Conservation (phyloP, 345 rosid genomes). For the Xanthoceras sorbifolium region DNA sequence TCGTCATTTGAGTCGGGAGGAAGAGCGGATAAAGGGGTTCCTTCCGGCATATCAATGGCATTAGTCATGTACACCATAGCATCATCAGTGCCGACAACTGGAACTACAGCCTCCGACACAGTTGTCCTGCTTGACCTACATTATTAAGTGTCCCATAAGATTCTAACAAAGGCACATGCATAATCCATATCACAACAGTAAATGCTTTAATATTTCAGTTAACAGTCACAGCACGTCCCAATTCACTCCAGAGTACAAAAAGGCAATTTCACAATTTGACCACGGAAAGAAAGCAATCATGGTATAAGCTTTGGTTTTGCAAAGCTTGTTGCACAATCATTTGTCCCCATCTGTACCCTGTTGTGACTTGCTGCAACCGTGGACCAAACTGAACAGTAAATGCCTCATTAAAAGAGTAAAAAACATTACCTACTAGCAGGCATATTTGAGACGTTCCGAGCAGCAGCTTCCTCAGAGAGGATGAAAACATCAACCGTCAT, state of each 20-base stretch:
- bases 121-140: constrained; percentile 80
- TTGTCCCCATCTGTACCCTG: background rate
- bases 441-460: constrained; percentile 52
- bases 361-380: constrained; percentile 17
- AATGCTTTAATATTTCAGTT: constrained; percentile 3
- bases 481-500: constrained; percentile 66
- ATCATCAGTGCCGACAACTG: constrained; percentile 42
- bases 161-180: constrained; percentile 13
- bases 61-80: constrained; percentile 33
- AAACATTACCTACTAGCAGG: constrained; percentile 69
- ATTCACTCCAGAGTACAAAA: background rate
- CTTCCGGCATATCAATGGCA: constrained; percentile 36
- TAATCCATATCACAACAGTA: constrained; percentile 2
- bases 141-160: constrained; percentile 20
- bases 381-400: constrained; percentile 2
- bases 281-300: background rate
- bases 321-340: background rate
- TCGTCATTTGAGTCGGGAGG: constrained; percentile 44
- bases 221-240: constrained; percentile 1
- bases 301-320: background rate
- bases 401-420: background rate
- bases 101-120: constrained; percentile 55
- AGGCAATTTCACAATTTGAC: background rate
- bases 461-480: constrained; percentile 58
- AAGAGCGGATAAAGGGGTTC: constrained; percentile 42